Base-by-base conservation (phyloP, 1,139 yeast genomes). In the Magnusiomyces fungicola region DNA sequence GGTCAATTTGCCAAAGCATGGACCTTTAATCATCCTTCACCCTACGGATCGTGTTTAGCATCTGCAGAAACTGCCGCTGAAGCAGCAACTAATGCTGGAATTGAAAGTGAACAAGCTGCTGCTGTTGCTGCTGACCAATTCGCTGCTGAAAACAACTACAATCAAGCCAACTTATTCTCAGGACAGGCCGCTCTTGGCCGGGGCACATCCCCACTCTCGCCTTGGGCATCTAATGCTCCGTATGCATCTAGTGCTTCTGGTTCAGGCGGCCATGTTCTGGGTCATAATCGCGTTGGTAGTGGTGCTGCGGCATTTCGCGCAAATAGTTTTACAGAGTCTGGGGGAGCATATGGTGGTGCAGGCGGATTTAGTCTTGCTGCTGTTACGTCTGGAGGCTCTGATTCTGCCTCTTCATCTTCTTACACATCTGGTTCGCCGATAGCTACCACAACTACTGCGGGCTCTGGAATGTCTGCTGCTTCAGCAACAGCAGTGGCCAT, bases 131-230 rank as follows among this genome's bases (percentile, higher is more conserved):
- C n/a, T n/a, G n/a, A n/a, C n/a, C n/a, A n/a, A n/a, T n/a, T n/a
- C n/a, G n/a, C n/a, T n/a, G n/a, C n/a, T n/a, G 16, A 32, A n/a
- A 32, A n/a, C n/a, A 18, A 5, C 9, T 5, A 24, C 54, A 51
- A 12, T 33, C 53, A 48, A n/a, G 7, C 30, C 12, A 12, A 7
- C 12, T 27, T n/a, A 32, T 9, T 12, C 29, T 4, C 41, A 14
- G 5, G 29, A 3, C 16, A 9, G 16, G 41, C 29, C 4, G n/a
- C 18, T 9, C 36, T 19, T 3, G 24, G 25, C 10, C 16, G 12
- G 22, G 41, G 41, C 10, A 32, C 9, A 5, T 32, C 16, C n/a
- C 5, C 5, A 18, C 9, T 9, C n/a, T 32, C 9, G 9, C 36
- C 9, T 18, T 12, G n/a, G 18, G 36, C 16, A 5, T 12, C 12